A percentile compares a stretch with the other conserved stretches of the same genome.
Evolutionary conservation across 164 flowering plant genomes (phyloP).

Genomic region (Chimonanthus salicifolius): DNA sequence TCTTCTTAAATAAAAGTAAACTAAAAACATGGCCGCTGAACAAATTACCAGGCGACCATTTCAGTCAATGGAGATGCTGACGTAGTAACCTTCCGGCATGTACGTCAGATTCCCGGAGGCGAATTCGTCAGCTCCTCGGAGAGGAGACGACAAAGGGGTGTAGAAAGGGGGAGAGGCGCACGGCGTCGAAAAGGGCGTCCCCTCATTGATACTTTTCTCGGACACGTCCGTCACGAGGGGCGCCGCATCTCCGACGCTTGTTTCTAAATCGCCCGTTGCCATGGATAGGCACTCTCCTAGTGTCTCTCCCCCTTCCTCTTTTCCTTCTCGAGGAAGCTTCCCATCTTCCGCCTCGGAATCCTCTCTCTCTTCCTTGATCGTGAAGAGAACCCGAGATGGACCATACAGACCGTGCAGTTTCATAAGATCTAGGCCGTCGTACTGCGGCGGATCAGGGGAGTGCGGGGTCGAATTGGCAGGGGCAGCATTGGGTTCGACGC

Average conservation of each 20-base stretch:
- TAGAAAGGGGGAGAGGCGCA: constrained; percentile 48
- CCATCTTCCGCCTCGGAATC: constrained; percentile 17
- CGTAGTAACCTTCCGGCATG: background rate
- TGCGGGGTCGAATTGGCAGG: background rate
- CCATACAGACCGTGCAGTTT: constrained; percentile 30
- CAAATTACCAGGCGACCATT: background rate
- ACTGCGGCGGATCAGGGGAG: background rate
- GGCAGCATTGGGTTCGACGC: constrained; percentile 25
- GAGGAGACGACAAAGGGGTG: constrained; percentile 49
- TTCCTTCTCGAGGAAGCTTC: background rate
- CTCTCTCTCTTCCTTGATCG: constrained; percentile 48
- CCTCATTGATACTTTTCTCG: background rate
- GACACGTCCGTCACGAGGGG: background rate
- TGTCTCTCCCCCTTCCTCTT: background rate
- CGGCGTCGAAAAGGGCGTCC: constrained; percentile 49
- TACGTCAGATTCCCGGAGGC: background rate
- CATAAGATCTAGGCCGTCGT: background rate
- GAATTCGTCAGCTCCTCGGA: constrained; percentile 11
- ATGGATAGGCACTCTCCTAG: background rate
- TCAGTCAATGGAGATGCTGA: background rate
- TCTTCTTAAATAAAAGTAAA: too few relatives aligned
- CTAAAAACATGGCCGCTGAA: background rate
- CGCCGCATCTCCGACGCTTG: background rate
- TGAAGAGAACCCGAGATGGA: constrained; percentile 37
- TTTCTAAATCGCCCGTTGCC: background rate